Evolutionary conservation across 2,329 filamentous ascomycete species (phyloP).

Genomic region (Amesomyces nigricolor): DNA sequence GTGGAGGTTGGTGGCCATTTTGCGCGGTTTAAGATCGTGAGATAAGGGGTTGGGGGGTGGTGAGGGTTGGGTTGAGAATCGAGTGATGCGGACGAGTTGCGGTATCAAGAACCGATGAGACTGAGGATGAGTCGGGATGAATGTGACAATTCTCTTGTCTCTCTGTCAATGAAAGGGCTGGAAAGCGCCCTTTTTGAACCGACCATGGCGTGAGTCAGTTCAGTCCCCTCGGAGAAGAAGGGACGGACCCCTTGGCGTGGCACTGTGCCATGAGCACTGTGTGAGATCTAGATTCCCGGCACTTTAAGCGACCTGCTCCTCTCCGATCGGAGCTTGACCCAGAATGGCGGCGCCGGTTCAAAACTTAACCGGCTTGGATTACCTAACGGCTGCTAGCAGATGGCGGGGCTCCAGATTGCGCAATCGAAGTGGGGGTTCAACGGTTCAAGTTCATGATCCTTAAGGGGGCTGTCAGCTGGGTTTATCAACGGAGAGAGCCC

Average conservation of each 20-base stretch:
- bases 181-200: not conserved
- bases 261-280: conserved; percentile 9
- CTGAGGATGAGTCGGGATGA: not conserved
- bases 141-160: not conserved
- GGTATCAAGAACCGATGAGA: no score
- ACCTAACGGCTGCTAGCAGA: not conserved
- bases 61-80: no score
- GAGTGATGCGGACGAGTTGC: no score
- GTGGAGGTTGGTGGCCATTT: conserved; percentile 13
- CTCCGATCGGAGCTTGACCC: conserved; percentile 14
- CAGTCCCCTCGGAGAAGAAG: conserved; percentile 4
- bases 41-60: no score
- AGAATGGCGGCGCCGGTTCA: not conserved
- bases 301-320: not conserved
- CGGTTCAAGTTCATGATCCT: no score
- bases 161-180: not conserved
- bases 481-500: no score
- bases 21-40: not conserved
- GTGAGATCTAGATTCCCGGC: not conserved
- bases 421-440: not conserved
- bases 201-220: conserved; percentile 10
- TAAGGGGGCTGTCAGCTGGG: no score
- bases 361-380: not conserved
- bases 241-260: not conserved
- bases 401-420: not conserved